Conservation (phyloP, 306 rosid species). For the Malus sylvestris region DNA sequence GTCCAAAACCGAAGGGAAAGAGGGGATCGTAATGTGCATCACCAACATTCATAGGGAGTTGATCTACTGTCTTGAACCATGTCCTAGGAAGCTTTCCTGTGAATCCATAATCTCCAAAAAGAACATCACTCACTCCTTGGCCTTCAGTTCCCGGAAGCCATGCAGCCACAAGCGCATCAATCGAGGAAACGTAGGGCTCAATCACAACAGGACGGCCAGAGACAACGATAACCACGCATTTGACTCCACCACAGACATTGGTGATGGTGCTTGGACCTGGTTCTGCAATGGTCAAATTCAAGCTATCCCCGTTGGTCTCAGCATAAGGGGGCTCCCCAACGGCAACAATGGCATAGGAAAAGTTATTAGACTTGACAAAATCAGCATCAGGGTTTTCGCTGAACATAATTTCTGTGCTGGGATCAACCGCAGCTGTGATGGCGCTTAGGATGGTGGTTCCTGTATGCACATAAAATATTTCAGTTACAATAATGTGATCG, state of each 20-base stretch:
- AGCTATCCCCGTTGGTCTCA: constrained; percentile 11
- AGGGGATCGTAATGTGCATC: constrained; percentile 12
- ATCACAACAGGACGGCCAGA: constrained; percentile 18
- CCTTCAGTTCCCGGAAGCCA: constrained; percentile 26
- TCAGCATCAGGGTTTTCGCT: not conserved
- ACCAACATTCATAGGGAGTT: constrained; percentile 19
- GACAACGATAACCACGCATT: constrained; percentile 10
- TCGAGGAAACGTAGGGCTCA: not conserved
- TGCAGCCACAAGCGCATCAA: constrained; percentile 20
- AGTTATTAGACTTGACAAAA: not conserved
- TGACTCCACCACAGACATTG: not conserved
- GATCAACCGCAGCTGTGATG: not conserved
- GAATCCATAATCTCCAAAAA: constrained; percentile 19
- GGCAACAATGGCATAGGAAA: constrained; percentile 7
- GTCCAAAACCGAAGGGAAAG: constrained; percentile 14
- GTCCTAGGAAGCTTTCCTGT: constrained; percentile 16
- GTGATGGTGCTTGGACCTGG: constrained; percentile 2
- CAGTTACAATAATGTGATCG: too few species aligned
- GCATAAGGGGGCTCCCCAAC: constrained; percentile 16
- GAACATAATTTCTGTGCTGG: constrained; percentile 1
- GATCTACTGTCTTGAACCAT: constrained; percentile 11
- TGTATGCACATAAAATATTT: not conserved
- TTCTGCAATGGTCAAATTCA: constrained; percentile 2
- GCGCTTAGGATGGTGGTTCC: constrained; percentile 12
- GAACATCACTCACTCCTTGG: constrained; percentile 17